phyloP scores from a whole-genome alignment of 768 basidiomycete genomes.

The Sporobolomyces roseus region DNA sequence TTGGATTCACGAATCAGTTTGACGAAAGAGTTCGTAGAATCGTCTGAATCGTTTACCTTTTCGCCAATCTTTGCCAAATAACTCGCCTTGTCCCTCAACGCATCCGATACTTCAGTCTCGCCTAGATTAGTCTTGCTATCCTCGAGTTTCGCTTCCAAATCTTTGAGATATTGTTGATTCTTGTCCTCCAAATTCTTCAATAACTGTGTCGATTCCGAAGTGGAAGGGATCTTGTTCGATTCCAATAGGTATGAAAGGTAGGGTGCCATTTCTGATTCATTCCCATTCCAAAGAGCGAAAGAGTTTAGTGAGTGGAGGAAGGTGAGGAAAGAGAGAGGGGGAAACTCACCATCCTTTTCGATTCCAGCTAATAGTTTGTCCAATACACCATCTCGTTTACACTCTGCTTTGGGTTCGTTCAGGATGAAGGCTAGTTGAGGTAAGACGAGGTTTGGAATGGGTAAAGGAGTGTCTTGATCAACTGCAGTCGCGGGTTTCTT shows the following conservation, averaged over 20 bases:
- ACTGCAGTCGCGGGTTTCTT: not conserved
- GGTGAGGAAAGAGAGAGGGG: not conserved
- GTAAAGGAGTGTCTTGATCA: constrained; percentile 72
- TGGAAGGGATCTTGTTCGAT: constrained; percentile 51
- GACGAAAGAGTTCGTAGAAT: not conserved
- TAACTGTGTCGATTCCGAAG: constrained; percentile 45
- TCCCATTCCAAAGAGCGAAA: not conserved
- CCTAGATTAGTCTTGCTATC: constrained; percentile 89
- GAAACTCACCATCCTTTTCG: constrained; percentile 67
- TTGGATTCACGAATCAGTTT: too few relatives aligned
- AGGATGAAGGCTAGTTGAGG: constrained; percentile 76
- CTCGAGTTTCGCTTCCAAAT: constrained; percentile 69
- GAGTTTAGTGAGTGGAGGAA: not conserved
- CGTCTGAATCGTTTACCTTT: constrained; percentile 58
- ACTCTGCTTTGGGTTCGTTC: constrained; percentile 55
- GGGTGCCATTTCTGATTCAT: constrained; percentile 82
- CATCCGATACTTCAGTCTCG: constrained; percentile 88
- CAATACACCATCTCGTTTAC: constrained; percentile 59
- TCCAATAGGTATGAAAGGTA: constrained; percentile 53
- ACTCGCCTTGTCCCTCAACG: constrained; percentile 73
- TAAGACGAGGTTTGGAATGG: constrained; percentile 78
- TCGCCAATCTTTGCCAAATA: constrained; percentile 87
- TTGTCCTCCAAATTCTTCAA: constrained; percentile 62
- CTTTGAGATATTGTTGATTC: constrained; percentile 68
- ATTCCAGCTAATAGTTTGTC: constrained; percentile 67